A percentile compares a stretch with the other conserved stretches of the same genome.
Evolutionary conservation across 306 rosid genomes (phyloP).

Genomic region (Rosa chinensis): DNA sequence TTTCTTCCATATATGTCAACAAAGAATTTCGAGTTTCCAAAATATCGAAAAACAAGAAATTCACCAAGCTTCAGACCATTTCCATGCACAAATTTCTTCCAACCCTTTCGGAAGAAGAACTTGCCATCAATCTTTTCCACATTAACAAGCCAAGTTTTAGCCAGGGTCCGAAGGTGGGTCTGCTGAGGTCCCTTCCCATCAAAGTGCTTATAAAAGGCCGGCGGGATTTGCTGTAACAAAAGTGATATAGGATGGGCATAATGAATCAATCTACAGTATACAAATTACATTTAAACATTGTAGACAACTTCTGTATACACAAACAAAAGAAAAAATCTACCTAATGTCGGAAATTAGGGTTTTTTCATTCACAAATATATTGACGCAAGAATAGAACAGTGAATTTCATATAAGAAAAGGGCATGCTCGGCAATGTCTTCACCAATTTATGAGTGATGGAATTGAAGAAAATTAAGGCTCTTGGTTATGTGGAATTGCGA

Average conservation of each 20-base stretch:
- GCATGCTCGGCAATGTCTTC: neutral
- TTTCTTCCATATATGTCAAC: constrained; percentile 14
- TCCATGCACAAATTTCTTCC: constrained; percentile 17
- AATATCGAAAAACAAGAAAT: constrained; percentile 9
- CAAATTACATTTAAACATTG: neutral
- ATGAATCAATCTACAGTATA: neutral
- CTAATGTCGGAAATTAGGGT: neutral
- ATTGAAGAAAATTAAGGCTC: neutral
- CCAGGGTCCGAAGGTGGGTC: neutral
- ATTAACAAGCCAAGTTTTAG: neutral
- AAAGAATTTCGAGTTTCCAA: neutral
- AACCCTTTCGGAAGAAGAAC: constrained; percentile 4
- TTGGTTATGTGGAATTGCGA: neutral
- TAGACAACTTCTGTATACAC: neutral
- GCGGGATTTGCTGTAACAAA: neutral
- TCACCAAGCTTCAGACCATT: neutral
- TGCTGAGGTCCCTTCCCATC: neutral
- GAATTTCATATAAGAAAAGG: neutral
- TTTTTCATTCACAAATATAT: neutral
- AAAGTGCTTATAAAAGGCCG: neutral
- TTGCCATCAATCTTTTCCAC: neutral
- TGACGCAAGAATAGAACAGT: neutral
- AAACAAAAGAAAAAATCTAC: neutral
- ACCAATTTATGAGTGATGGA: neutral
- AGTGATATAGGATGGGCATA: neutral